phyloP scores from a whole-genome alignment of 331 rosid genomes.

The Quercus phellos region DNA sequence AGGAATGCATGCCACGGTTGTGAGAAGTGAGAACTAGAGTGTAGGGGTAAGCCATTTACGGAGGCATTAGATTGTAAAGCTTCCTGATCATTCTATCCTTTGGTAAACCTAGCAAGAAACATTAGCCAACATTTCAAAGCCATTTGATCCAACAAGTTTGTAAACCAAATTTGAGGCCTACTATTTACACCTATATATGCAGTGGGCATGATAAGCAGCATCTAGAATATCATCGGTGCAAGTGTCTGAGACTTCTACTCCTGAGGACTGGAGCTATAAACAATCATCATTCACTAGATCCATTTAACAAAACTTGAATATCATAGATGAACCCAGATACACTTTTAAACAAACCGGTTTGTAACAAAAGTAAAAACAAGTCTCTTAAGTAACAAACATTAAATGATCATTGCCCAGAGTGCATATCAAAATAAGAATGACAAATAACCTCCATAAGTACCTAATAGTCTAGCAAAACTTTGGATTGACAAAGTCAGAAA shows the following conservation, averaged over 20 bases:
- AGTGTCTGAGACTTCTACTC: no score
- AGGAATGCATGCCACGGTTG: no score
- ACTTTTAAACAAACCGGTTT: neutral
- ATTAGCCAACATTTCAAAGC: no score
- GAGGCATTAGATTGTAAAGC: no score
- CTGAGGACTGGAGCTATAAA: neutral
- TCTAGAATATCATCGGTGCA: neutral
- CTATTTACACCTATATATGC: no score
- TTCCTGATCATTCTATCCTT: no score
- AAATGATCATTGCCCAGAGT: neutral
- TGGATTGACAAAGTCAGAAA: conserved; percentile 21
- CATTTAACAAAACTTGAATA: neutral
- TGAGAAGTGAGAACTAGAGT: no score
- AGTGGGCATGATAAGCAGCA: neutral
- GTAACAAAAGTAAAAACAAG: neutral
- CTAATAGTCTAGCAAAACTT: conserved; percentile 10
- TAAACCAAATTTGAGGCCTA: no score
- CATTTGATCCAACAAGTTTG: no score
- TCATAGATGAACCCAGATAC: neutral
- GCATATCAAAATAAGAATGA: neutral
- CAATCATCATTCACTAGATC: neutral
- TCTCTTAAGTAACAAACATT: neutral
- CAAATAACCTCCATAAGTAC: neutral
- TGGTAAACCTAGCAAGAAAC: no score
- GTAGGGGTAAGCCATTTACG: no score